A percentile compares a stretch with the other conserved stretches of the same genome.
phyloP scores from a whole-genome alignment of 768 basidiomycete species.

The Boletus rubescentipes region DNA sequence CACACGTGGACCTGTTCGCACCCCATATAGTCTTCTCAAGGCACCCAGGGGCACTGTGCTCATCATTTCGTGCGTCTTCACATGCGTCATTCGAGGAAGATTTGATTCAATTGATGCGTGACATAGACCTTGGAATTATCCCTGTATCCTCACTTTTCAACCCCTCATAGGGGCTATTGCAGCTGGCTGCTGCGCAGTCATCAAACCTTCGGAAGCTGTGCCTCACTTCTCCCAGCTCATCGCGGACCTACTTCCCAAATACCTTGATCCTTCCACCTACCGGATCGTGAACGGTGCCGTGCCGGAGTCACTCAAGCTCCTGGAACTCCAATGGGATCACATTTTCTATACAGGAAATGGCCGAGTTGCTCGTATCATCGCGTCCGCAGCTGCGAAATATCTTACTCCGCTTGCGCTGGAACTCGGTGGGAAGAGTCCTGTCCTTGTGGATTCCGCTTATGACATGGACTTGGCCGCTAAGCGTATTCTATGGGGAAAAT shows the following conservation, averaged over 20 bases:
- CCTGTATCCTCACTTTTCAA: slow-evolving; percentile 50
- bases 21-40: slow-evolving; percentile 38
- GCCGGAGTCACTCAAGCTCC: slow-evolving; percentile 36
- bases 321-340: slow-evolving; percentile 33
- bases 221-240: slow-evolving; percentile 51
- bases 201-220: slow-evolving; percentile 64
- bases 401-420: slow-evolving; percentile 36
- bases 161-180: slow-evolving; percentile 72
- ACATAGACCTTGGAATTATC: slow-evolving; percentile 67
- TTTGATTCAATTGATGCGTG: not conserved
- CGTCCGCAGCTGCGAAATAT: slow-evolving; percentile 28
- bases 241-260: slow-evolving; percentile 53
- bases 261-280: slow-evolving; percentile 51
- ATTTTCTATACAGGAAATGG: slow-evolving; percentile 41
- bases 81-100: not conserved
- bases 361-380: slow-evolving; percentile 23
- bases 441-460: slow-evolving; percentile 42
- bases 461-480: slow-evolving; percentile 55
- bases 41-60: slow-evolving; percentile 61
- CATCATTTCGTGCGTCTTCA: slow-evolving; percentile 51
- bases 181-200: slow-evolving; percentile 64
- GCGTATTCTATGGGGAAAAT: slow-evolving; percentile 68
- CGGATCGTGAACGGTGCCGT: slow-evolving; percentile 51
- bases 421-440: slow-evolving; percentile 44
- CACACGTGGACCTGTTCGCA: not conserved